Evolutionary conservation across 1,284 basidiomycete genomes (phyloP).

Genomic region (Trichosporon faecale): DNA sequence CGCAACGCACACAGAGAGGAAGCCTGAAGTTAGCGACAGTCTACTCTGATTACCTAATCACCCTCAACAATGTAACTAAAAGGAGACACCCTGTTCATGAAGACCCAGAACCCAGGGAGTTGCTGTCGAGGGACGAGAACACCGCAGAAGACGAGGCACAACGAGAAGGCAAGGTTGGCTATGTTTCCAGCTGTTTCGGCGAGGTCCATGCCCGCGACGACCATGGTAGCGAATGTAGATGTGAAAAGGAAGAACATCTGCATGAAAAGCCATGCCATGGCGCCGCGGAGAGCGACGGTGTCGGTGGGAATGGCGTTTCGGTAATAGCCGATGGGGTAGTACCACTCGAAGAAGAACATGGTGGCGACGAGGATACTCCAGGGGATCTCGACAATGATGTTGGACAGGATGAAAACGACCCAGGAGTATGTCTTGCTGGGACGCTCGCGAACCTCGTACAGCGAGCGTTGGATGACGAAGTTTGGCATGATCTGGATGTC

Average conservation of each 20-base stretch:
- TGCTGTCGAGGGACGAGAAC: constrained; percentile 44
- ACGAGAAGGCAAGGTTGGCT: constrained; percentile 52
- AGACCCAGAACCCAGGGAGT: constrained; percentile 71
- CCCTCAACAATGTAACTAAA: constrained; percentile 60
- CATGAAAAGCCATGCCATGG: constrained; percentile 48
- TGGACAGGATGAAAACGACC: constrained; percentile 60
- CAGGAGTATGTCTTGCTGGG: constrained; percentile 78
- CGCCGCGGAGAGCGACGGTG: constrained; percentile 43
- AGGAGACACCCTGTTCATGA: constrained; percentile 76
- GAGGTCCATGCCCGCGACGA: constrained; percentile 47
- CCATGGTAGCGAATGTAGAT: constrained; percentile 49
- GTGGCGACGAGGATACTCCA: constrained; percentile 56
- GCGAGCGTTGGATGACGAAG: constrained; percentile 56
- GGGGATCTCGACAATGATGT: constrained; percentile 52
- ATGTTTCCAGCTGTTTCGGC: constrained; percentile 53
- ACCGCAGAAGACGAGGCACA: constrained; percentile 65
- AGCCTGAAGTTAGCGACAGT: constrained; percentile 7
- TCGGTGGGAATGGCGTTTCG: constrained; percentile 46
- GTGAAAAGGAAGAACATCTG: constrained; percentile 51
- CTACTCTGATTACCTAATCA: constrained; percentile 19
- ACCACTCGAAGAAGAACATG: constrained; percentile 53
- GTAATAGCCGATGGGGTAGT: constrained; percentile 53
- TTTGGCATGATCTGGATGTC: constrained; percentile 49
- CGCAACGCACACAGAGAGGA: constrained; percentile 59
- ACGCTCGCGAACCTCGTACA: constrained; percentile 71